Conservation (phyloP, 257 asterid species). For the Penstemon davidsonii region DNA sequence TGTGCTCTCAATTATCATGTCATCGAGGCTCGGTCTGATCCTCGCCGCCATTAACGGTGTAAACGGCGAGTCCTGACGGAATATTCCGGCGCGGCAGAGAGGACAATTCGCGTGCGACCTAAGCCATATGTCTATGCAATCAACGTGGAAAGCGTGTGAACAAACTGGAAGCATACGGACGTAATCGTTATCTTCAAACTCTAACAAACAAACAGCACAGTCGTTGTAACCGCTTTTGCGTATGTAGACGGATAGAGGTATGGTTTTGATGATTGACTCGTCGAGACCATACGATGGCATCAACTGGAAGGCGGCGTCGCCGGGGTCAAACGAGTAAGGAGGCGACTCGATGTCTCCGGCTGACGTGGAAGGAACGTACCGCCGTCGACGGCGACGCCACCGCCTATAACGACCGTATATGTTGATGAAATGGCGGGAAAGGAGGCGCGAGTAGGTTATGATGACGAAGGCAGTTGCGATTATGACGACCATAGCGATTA, state of each 20-base stretch:
- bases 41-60: constrained; percentile 89
- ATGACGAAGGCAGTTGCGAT: constrained; percentile 80
- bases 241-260: constrained; percentile 76
- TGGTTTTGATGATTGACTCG: constrained; percentile 74
- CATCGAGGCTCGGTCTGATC: constrained; percentile 85
- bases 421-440: constrained; percentile 68
- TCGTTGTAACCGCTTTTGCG: constrained; percentile 60
- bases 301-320: constrained; percentile 66
- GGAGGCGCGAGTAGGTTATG: constrained; percentile 86
- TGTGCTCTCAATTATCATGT: constrained; percentile 57
- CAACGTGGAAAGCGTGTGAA: constrained; percentile 85
- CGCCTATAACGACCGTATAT: constrained; percentile 63
- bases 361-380: constrained; percentile 67
- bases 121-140: constrained; percentile 92
- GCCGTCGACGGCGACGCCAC: constrained; percentile 75
- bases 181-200: constrained; percentile 77
- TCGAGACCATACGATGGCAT: constrained; percentile 89
- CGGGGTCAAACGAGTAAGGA: constrained; percentile 60
- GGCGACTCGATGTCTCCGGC: constrained; percentile 80
- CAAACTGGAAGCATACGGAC: constrained; percentile 90
- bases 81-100: constrained; percentile 80
- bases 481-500: constrained; percentile 86
- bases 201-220: constrained; percentile 88
- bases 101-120: constrained; percentile 98
- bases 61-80: constrained; percentile 77